Conservation (phyloP, 2,329 filamentous ascomycete genomes). For the Stenocarpella maydis region DNA sequence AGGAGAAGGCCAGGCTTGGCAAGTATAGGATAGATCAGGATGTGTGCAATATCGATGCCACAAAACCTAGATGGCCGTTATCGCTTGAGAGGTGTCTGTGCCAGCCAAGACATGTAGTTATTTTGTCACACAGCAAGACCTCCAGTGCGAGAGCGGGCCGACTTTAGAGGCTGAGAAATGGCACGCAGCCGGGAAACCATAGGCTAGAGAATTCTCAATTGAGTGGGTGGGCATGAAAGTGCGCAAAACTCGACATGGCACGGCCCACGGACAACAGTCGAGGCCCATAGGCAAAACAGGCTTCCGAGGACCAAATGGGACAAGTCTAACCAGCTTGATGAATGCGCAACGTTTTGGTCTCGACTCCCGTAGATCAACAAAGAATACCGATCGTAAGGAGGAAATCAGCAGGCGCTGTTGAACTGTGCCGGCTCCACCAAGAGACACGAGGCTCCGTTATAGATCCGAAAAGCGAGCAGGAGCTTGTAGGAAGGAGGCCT, state of each 20-base stretch:
- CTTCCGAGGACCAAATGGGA: neutral
- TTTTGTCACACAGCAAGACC: neutral
- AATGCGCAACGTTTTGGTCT: neutral
- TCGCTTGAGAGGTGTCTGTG: neutral
- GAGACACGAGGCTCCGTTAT: neutral
- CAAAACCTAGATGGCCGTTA: neutral
- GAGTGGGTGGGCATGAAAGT: neutral
- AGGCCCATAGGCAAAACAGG: neutral
- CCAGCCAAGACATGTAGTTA: constrained; percentile 20
- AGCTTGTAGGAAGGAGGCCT: neutral
- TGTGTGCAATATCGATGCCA: neutral
- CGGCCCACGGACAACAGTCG: neutral
- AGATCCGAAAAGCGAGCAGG: neutral
- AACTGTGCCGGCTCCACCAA: neutral
- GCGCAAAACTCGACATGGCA: neutral
- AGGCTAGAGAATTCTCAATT: neutral
- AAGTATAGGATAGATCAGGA: neutral
- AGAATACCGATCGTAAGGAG: neutral
- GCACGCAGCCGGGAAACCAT: neutral
- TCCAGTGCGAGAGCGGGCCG: neutral
- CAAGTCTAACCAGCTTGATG: neutral
- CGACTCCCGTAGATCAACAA: neutral
- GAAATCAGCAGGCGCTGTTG: neutral
- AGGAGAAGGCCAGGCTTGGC: neutral
- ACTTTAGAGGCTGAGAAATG: neutral